phyloP scores from a whole-genome alignment of 116 monocot species.

The Papilionanthe hybrid region DNA sequence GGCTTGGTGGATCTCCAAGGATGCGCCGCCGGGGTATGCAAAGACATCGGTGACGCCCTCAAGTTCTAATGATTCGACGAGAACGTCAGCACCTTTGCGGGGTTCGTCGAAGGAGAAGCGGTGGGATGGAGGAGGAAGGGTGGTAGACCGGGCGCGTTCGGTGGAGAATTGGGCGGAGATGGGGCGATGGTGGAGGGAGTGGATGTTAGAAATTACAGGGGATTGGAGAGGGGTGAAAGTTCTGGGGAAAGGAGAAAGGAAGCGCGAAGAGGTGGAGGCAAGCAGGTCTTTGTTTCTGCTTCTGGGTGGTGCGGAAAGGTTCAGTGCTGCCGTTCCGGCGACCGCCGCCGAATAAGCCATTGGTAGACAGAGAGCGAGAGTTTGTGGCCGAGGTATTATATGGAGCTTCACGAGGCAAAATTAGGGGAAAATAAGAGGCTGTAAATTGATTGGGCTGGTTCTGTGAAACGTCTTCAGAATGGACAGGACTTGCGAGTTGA shows the following conservation, averaged over 20 bases:
- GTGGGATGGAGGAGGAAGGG: background rate
- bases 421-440: no score
- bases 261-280: slow-evolving; percentile 14
- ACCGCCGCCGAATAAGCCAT: background rate
- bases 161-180: slow-evolving; percentile 1
- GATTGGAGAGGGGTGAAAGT: background rate
- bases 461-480: no score
- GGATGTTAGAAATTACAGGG: background rate
- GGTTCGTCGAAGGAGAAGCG: slow-evolving; percentile 37
- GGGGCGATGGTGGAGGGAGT: background rate
- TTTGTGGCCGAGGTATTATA: background rate
- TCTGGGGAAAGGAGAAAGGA: slow-evolving; percentile 5
- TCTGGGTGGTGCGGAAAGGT: background rate
- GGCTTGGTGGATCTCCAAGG: slow-evolving; percentile 78
- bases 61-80: slow-evolving; percentile 63
- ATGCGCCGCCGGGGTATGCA: slow-evolving; percentile 63
- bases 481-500: no score
- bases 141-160: background rate
- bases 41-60: slow-evolving; percentile 55
- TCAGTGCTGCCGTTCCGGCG: background rate
- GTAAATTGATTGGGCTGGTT: no score
- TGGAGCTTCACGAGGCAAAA: no score
- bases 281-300: background rate
- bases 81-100: slow-evolving; percentile 64
- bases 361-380: background rate